phyloP scores from a whole-genome alignment of 2,329 filamentous ascomycete genomes.

The Hypomyces rosellus region DNA sequence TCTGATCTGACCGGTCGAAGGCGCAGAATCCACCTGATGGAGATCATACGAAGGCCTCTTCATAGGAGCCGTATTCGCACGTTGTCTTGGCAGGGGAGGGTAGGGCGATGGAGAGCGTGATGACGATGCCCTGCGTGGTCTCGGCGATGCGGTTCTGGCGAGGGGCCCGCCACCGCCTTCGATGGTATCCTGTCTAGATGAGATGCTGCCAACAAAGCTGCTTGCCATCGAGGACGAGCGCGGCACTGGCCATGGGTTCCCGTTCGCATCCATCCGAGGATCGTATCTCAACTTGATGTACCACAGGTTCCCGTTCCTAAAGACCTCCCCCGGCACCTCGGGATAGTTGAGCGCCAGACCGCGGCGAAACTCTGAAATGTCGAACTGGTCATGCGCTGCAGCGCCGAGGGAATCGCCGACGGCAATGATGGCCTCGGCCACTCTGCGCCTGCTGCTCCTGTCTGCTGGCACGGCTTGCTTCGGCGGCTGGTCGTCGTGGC shows the following conservation, averaged over 20 bases:
- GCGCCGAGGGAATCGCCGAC: slow-evolving; percentile 41
- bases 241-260: slow-evolving; percentile 22
- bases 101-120: slow-evolving; percentile 1
- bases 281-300: slow-evolving; percentile 37
- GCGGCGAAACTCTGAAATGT: slow-evolving; percentile 42
- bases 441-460: slow-evolving; percentile 31
- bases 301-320: slow-evolving; percentile 21
- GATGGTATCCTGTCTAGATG: slow-evolving; percentile 3
- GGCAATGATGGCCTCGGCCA: slow-evolving; percentile 37
- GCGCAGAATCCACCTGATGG: not conserved
- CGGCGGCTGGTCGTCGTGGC: not conserved
- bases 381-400: slow-evolving; percentile 40
- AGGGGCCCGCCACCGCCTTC: not conserved
- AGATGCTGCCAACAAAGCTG: slow-evolving; percentile 26
- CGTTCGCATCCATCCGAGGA: slow-evolving; percentile 24
- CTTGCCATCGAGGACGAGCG: slow-evolving; percentile 27
- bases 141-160: slow-evolving; percentile 7
- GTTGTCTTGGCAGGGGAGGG: not conserved
- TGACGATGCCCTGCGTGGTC: not conserved
- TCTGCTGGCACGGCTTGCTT: slow-evolving; percentile 7
- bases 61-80: slow-evolving; percentile 11
- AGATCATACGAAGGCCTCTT: not conserved
- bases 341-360: slow-evolving; percentile 46
- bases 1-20: not conserved
- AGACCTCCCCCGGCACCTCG: slow-evolving; percentile 46